Evolutionary conservation across 1,284 basidiomycete species (phyloP).

Genomic region (Trichosporon sp.): DNA sequence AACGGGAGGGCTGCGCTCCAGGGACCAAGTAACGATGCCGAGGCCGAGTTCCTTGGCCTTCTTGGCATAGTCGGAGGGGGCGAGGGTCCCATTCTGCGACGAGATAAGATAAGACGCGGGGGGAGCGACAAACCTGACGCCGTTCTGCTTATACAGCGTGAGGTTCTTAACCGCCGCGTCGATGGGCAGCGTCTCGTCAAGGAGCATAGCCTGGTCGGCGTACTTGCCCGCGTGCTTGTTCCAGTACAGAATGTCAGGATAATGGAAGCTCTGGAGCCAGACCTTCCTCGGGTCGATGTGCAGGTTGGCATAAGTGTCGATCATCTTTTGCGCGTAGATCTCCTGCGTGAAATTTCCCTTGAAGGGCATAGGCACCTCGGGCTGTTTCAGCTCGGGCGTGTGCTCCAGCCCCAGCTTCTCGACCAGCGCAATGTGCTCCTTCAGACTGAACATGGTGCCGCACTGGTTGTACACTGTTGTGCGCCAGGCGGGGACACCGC

Average conservation of each 20-base stretch:
- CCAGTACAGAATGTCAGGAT: constrained; percentile 19
- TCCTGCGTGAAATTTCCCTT: constrained; percentile 22
- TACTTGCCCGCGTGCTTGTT: constrained; percentile 16
- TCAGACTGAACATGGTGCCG: constrained; percentile 15
- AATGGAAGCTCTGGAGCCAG: constrained; percentile 21
- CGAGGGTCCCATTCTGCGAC: constrained; percentile 11
- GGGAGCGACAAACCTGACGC: constrained; percentile 16
- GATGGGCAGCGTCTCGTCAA: constrained; percentile 12
- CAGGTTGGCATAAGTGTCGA: constrained; percentile 13
- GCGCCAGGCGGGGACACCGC: constrained; percentile 10
- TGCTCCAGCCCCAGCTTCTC: constrained; percentile 18
- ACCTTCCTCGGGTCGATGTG: constrained; percentile 9
- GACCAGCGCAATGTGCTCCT: constrained; percentile 18
- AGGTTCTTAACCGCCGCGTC: constrained; percentile 9
- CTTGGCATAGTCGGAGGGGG: constrained; percentile 15
- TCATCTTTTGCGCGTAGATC: constrained; percentile 16
- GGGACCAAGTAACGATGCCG: constrained; percentile 18
- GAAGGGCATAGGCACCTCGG: constrained; percentile 18
- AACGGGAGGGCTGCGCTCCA: constrained; percentile 18
- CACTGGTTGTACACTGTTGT: constrained; percentile 19
- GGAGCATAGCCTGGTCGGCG: constrained; percentile 16
- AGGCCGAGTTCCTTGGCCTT: constrained; percentile 16
- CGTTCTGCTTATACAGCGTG: constrained; percentile 7
- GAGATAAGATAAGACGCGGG: constrained; percentile 16
- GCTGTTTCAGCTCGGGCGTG: constrained; percentile 22